phyloP scores from a whole-genome alignment of 768 basidiomycete species.

The Mycena venus region DNA sequence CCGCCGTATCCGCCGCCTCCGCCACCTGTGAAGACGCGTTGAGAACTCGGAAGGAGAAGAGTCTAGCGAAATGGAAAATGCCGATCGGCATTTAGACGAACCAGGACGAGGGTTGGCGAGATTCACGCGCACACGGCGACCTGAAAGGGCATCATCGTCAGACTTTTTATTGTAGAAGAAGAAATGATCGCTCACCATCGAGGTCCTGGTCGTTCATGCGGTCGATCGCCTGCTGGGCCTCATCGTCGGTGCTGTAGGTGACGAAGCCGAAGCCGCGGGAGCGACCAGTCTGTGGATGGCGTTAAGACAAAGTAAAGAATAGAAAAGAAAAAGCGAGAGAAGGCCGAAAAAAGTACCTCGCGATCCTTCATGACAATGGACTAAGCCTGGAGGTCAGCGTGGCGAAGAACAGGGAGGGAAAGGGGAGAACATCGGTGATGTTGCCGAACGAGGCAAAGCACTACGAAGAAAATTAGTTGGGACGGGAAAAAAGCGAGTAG shows the following conservation, averaged over 20 bases:
- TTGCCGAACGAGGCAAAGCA: constrained; percentile 85
- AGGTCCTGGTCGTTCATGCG: constrained; percentile 90
- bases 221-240: constrained; percentile 84
- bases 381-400: constrained; percentile 54
- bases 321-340: too few relatives aligned
- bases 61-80: neutral
- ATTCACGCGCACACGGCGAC: constrained; percentile 26
- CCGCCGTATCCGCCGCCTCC: constrained; percentile 48
- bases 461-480: constrained; percentile 56
- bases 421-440: constrained; percentile 89
- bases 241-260: constrained; percentile 68
- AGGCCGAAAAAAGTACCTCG: too few relatives aligned
- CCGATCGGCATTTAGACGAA: too few relatives aligned
- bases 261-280: constrained; percentile 98
- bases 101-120: constrained; percentile 50
- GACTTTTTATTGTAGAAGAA: too few relatives aligned
- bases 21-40: neutral
- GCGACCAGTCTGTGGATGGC: constrained; percentile 85
- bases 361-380: constrained; percentile 98
- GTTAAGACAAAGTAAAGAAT: too few relatives aligned
- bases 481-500: neutral
- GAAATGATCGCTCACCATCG: too few relatives aligned
- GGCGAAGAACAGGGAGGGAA: constrained; percentile 6
- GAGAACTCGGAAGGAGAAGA: too few relatives aligned
- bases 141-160: neutral